phyloP scores from a whole-genome alignment of 106 monocot genomes.

The Dactylorhiza incarnata region DNA sequence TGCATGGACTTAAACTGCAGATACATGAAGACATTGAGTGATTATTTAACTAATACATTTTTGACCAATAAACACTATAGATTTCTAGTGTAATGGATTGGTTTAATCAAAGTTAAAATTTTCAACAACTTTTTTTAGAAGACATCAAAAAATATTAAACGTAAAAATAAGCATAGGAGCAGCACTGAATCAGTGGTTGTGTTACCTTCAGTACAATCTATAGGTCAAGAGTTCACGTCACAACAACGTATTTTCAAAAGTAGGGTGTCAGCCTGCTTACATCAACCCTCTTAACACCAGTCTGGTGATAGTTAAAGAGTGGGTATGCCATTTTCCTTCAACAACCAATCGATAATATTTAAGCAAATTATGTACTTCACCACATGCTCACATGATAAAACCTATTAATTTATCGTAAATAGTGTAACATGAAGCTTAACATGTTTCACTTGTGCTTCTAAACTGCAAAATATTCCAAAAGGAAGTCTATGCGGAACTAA shows the following conservation, averaged over 20 bases:
- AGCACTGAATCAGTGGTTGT: not conserved
- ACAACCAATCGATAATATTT: not conserved
- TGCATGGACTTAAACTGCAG: not conserved
- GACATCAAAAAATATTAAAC: not conserved
- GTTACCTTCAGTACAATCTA: not conserved
- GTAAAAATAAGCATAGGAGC: not conserved
- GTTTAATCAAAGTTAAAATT: not conserved
- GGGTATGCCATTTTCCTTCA: not conserved
- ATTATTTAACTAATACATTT: not conserved
- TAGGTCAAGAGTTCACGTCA: not conserved
- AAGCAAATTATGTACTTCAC: not conserved
- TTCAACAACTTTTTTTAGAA: not conserved
- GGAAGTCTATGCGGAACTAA: not conserved
- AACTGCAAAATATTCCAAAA: not conserved
- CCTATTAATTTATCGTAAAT: not conserved
- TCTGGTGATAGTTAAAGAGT: not conserved
- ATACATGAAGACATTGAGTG: not conserved
- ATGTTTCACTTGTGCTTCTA: not conserved
- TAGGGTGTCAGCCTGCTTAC: not conserved
- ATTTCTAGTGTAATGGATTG: not conserved
- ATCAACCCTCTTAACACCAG: not conserved
- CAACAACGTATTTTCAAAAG: not conserved
- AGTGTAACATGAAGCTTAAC: not conserved
- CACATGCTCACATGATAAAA: not conserved
- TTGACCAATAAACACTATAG: not conserved